A percentile compares a stretch with the other conserved stretches of the same genome.
Conservation (phyloP, 352 stramenopile species). For the Blastocystis sp. region DNA sequence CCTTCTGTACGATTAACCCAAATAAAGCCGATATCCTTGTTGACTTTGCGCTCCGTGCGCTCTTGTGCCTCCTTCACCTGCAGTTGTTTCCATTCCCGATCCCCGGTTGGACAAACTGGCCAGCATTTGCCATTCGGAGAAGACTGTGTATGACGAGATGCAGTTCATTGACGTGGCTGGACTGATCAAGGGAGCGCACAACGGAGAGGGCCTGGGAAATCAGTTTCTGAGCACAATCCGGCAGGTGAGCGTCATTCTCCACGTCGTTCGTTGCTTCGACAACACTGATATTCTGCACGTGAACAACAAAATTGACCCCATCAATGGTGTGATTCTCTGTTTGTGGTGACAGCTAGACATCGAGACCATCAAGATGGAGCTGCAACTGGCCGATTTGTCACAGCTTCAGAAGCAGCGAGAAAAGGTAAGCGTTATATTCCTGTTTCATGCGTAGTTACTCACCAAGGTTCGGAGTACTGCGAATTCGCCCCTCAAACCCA, state of each 20-base stretch:
- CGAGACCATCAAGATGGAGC: constrained; percentile 80
- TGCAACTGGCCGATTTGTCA: constrained; percentile 75
- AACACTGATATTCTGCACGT: constrained; percentile 83
- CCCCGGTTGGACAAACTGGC: constrained; percentile 43
- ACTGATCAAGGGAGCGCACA: constrained; percentile 79
- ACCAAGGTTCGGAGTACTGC: constrained; percentile 39
- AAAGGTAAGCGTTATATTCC: background rate
- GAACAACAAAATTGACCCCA: constrained; percentile 79
- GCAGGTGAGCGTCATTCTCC: constrained; percentile 80
- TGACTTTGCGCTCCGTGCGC: constrained; percentile 74
- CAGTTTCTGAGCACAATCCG: constrained; percentile 83
- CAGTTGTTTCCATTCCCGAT: constrained; percentile 62
- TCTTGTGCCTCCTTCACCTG: constrained; percentile 21
- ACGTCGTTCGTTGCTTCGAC: constrained; percentile 83
- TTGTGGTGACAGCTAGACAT: constrained; percentile 74
- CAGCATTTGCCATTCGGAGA: constrained; percentile 21
- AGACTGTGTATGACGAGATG: constrained; percentile 73
- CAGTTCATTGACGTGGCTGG: constrained; percentile 83
- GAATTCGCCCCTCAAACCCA: constrained; percentile 76
- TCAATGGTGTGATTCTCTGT: constrained; percentile 69
- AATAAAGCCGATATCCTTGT: constrained; percentile 80
- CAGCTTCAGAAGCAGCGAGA: constrained; percentile 62
- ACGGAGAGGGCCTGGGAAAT: constrained; percentile 81
- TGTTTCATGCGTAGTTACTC: background rate
- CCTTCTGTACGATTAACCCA: constrained; percentile 84